Evolutionary conservation across 1,139 yeast species (phyloP), one percentile per base, ranked within the genome.

Genomic region (Diutina rugosa): DNA sequence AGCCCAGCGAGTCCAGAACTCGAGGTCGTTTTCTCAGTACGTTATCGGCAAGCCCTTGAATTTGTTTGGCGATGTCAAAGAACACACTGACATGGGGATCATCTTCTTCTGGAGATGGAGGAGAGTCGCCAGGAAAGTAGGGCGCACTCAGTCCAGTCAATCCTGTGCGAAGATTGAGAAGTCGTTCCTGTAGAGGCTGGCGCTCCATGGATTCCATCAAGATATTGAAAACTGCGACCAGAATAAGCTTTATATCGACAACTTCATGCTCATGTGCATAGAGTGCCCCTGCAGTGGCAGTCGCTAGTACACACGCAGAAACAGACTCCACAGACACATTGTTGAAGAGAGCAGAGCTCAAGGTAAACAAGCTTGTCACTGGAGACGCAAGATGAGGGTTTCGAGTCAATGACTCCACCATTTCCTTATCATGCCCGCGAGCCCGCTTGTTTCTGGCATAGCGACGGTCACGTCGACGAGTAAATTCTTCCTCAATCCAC

Each of bases 401-500:
- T 8, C n/a, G 16, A 10, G 53, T 21, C 44, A 49, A 49, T 4
- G 53, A 29, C 10, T 49, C 53, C 12, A 49, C 16, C 53, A 49
- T 49, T 18, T 49, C 53, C 10, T 32, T 30, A 32, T 49, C 53
- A 32, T 32, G 53, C 10, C 44, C 44, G 6, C 44, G 26, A n/a
- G 14, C 41, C 5, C 26, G 28, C 14, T 30, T 29, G 14, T 38
- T 41, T 6, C 55, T 38, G 32, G 18, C 21, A 12, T 18, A 6
- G 6, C 95, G 73, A 65, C 83, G 82, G 59, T 78, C 79, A 63
- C 81, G 79, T 49, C 97, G 76, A 61, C 74, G 79, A 54, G 76
- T 78, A 65, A 87, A 89, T 67, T 90, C 96, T 6, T 74, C 74
- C 54, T 85, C 87, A 26, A 89, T 78, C 97, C 98, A 91, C 54